Conservation (phyloP, 2,329 filamentous ascomycete species). For the Colletotrichum costaricense region DNA sequence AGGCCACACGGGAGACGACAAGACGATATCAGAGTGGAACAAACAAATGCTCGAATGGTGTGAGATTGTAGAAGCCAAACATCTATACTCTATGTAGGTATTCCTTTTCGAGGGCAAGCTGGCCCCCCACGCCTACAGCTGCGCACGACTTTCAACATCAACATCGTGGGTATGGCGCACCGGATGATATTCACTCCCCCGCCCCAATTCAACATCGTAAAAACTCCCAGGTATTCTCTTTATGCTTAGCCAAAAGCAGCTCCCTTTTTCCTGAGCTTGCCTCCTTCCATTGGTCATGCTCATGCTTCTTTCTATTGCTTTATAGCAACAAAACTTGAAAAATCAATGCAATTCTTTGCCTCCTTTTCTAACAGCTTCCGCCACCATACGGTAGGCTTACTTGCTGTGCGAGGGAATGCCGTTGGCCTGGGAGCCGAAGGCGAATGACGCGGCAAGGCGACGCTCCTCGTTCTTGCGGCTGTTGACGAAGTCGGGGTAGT, state of each 20-base stretch:
- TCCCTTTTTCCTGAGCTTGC: neutral
- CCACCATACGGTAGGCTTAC: constrained; percentile 35
- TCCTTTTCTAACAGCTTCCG: neutral
- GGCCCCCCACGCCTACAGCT: constrained; percentile 13
- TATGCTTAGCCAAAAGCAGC: constrained; percentile 27
- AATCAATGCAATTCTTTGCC: neutral
- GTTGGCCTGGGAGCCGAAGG: constrained; percentile 47
- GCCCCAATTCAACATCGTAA: constrained; percentile 22
- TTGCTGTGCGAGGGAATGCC: constrained; percentile 48
- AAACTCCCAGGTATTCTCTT: constrained; percentile 35
- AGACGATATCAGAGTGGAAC: neutral
- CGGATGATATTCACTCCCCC: neutral
- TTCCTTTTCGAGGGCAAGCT: constrained; percentile 1
- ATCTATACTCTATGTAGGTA: constrained; percentile 25
- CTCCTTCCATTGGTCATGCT: constrained; percentile 18
- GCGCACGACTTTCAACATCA: constrained; percentile 29
- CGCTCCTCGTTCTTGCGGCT: constrained; percentile 75
- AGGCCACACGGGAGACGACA: neutral
- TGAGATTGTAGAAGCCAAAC: constrained; percentile 2
- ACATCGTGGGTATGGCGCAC: constrained; percentile 33
- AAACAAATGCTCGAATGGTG: neutral
- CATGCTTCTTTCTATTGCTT: constrained; percentile 23
- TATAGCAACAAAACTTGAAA: constrained; percentile 11
- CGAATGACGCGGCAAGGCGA: constrained; percentile 64
- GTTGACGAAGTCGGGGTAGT: constrained; percentile 98